Evolutionary conservation across 2,329 filamentous ascomycete species (phyloP).

Genomic region (Microcyclospora tardicrescens): DNA sequence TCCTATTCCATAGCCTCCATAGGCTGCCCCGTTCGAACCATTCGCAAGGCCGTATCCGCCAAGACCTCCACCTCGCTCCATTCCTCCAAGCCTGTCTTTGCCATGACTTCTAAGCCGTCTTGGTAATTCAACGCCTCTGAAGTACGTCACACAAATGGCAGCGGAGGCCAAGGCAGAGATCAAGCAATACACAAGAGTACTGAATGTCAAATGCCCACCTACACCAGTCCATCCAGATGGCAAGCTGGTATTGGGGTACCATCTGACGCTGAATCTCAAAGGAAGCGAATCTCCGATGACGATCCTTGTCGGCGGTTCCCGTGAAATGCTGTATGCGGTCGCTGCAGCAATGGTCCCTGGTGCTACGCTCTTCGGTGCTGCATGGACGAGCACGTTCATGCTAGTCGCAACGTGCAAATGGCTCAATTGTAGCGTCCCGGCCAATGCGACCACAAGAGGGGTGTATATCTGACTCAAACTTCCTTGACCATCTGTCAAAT

Average conservation of each 20-base stretch:
- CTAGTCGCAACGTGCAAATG: slow-evolving; percentile 85
- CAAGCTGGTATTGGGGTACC: slow-evolving; percentile 66
- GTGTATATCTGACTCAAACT: slow-evolving; percentile 45
- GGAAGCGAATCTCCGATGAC: slow-evolving; percentile 79
- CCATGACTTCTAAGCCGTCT: slow-evolving; percentile 43
- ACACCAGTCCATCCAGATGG: slow-evolving; percentile 44
- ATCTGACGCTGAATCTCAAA: slow-evolving; percentile 66
- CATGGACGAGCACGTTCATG: slow-evolving; percentile 74
- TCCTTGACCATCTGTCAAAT: slow-evolving; percentile 24
- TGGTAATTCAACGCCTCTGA: slow-evolving; percentile 39
- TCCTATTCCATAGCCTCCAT: slow-evolving; percentile 20
- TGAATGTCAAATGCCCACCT: slow-evolving; percentile 38
- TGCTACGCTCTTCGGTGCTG: slow-evolving; percentile 40
- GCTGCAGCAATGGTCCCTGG: slow-evolving; percentile 74
- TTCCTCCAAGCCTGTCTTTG: slow-evolving; percentile 35
- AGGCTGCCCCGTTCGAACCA: slow-evolving; percentile 4
- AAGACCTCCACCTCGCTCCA: slow-evolving; percentile 25
- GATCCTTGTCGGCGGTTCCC: slow-evolving; percentile 48
- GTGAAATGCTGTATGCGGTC: slow-evolving; percentile 66
- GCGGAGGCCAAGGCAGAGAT: slow-evolving; percentile 35
- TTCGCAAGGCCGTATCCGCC: slow-evolving; percentile 32
- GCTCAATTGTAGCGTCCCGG: slow-evolving; percentile 75
- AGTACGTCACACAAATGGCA: slow-evolving; percentile 42
- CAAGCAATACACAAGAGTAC: slow-evolving; percentile 37
- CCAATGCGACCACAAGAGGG: slow-evolving; percentile 75